Percentiles rank a stretch among this genome's conserved stretches.
These are phyloP conservation scores for Saururus chinensis DNA, from an alignment of 164 flowering plant genomes.

Conservation along the genomic window DNA sequence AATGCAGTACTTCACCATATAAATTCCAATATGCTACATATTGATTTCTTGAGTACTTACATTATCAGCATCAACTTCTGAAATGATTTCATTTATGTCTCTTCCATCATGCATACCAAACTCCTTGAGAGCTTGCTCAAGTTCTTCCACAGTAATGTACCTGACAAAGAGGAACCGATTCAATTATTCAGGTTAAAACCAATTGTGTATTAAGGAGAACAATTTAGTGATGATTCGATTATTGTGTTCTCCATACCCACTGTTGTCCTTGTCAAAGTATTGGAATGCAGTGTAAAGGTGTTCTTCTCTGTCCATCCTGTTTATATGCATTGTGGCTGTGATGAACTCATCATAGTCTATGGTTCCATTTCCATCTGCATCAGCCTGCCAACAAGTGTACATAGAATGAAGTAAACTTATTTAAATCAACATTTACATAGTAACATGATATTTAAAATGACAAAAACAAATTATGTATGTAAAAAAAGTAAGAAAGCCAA, in stretches of 20 bases:
- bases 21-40: too few relatives aligned
- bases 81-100: conserved; percentile 79
- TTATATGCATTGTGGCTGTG: conserved; percentile 90
- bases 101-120: conserved; percentile 78
- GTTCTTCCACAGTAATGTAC: conserved; percentile 76
- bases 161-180: conserved; percentile 20
- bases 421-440: neutral
- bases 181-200: neutral
- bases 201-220: neutral
- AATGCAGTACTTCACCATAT: too few relatives aligned
- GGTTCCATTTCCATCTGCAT: conserved; percentile 93
- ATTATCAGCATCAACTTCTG: conserved; percentile 80
- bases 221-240: neutral
- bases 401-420: neutral
- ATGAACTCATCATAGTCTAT: conserved; percentile 97
- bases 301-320: conserved; percentile 88
- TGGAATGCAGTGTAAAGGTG: conserved; percentile 95
- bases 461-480: too few relatives aligned
- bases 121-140: conserved; percentile 85
- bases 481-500: too few relatives aligned
- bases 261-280: conserved; percentile 84
- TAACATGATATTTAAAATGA: too few relatives aligned
- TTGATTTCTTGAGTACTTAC: conserved; percentile 26
- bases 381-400: conserved; percentile 48
- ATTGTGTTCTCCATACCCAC: conserved; percentile 44